A percentile compares a stretch with the other conserved stretches of the same genome.
Conservation (phyloP, 1,139 yeast genomes). For the Sporopachydermia cereana region DNA sequence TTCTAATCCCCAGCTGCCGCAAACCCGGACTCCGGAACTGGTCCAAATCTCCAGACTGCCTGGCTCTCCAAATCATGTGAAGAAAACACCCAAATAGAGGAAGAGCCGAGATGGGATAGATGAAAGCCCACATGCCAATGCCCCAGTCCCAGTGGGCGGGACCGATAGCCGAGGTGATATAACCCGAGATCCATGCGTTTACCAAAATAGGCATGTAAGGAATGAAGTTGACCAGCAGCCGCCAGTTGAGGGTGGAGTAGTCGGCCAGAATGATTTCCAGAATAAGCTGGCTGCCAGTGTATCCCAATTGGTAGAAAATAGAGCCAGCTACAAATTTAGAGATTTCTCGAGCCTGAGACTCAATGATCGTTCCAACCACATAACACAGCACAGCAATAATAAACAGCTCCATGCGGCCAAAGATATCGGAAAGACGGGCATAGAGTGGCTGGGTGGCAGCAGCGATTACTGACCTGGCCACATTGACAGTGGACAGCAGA, state of each 20-base stretch:
- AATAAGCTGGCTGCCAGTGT: conserved; percentile 48
- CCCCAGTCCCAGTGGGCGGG: conserved; percentile 52
- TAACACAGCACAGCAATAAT: conserved; percentile 46
- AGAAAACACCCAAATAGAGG: conserved; percentile 44
- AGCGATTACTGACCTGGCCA: conserved; percentile 50
- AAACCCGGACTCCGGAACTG: not conserved
- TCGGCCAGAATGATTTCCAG: conserved; percentile 52
- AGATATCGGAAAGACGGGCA: conserved; percentile 59
- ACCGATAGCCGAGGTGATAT: conserved; percentile 32
- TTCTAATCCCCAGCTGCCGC: not conserved
- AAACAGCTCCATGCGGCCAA: conserved; percentile 54
- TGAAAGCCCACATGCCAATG: conserved; percentile 73
- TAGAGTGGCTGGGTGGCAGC: conserved; percentile 64
- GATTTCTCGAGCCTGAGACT: conserved; percentile 55
- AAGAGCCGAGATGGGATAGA: conserved; percentile 50
- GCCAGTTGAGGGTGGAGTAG: conserved; percentile 57
- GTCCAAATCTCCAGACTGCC: conserved; percentile 35
- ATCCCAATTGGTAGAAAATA: conserved; percentile 59
- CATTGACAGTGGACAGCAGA: conserved; percentile 51
- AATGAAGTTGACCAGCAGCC: conserved; percentile 47
- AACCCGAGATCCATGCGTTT: conserved; percentile 68
- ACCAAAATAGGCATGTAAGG: conserved; percentile 64
- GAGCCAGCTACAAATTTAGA: conserved; percentile 65
- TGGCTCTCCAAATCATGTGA: conserved; percentile 46
- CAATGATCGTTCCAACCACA: conserved; percentile 58